These are phyloP conservation scores for Candida loeiensis DNA, from an alignment of 805 yeast genomes.

Conservation along the genomic window DNA sequence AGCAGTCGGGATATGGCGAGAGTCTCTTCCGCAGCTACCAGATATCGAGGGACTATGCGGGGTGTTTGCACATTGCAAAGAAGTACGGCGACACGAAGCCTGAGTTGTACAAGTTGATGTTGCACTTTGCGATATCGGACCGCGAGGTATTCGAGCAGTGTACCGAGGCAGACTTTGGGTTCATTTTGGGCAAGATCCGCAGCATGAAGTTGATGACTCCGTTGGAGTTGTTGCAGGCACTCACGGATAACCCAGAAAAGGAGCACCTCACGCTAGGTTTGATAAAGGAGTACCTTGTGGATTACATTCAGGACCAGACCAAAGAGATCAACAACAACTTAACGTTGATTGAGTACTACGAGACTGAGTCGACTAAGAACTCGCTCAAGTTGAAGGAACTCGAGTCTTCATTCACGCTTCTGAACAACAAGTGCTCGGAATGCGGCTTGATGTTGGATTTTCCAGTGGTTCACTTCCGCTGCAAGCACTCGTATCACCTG, in stretches of 20 bases:
- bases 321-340: conserved; percentile 67
- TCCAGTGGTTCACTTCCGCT: conserved; percentile 80
- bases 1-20: conserved; percentile 46
- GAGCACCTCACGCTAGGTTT: conserved; percentile 68
- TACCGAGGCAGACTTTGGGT: conserved; percentile 46
- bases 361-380: conserved; percentile 58
- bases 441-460: conserved; percentile 66
- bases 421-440: conserved; percentile 59
- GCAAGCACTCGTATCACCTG: conserved; percentile 84
- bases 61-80: conserved; percentile 54
- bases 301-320: conserved; percentile 55
- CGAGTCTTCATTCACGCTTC: conserved; percentile 48
- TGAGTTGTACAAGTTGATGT: conserved; percentile 61
- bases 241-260: conserved; percentile 44
- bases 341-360: conserved; percentile 64
- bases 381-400: conserved; percentile 51
- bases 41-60: conserved; percentile 53
- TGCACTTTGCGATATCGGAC: conserved; percentile 59
- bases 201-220: conserved; percentile 59
- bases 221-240: conserved; percentile 68
- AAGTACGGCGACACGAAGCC: conserved; percentile 62
- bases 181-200: conserved; percentile 52
- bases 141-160: conserved; percentile 48
- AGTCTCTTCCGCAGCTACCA: conserved; percentile 66
- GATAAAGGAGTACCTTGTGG: conserved; percentile 63